Conservation (phyloP, 2,329 filamentous ascomycete species). For the Rasamsonia emersonii region DNA sequence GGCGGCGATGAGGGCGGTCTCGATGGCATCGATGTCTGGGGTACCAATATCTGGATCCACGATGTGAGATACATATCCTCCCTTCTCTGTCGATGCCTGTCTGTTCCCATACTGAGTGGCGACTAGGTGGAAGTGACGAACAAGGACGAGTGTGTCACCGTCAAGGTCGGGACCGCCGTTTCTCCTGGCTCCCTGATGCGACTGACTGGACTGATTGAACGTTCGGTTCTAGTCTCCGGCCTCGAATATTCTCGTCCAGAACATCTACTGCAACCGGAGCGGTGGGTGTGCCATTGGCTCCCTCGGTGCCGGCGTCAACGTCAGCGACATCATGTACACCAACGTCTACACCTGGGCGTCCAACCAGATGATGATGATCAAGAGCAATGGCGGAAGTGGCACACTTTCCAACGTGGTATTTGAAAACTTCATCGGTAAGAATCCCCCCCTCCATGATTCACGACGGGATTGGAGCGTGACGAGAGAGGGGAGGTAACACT, state of each 20-base stretch:
- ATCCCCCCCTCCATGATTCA: background rate
- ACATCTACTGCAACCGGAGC: slow-evolving; percentile 55
- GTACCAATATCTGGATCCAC: slow-evolving; percentile 49
- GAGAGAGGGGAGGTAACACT: background rate
- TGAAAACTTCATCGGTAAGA: slow-evolving; percentile 46
- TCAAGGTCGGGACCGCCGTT: slow-evolving; percentile 32
- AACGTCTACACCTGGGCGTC: slow-evolving; percentile 52
- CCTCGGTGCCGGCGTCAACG: slow-evolving; percentile 40
- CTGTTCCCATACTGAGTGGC: background rate
- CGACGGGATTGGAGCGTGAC: background rate
- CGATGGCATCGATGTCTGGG: slow-evolving; percentile 50
- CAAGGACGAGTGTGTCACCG: slow-evolving; percentile 54
- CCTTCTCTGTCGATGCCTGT: slow-evolving; percentile 1
- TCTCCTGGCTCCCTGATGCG: background rate
- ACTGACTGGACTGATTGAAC: no score
- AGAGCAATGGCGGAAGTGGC: slow-evolving; percentile 50
- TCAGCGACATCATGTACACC: slow-evolving; percentile 46
- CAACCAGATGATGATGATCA: slow-evolving; percentile 58
- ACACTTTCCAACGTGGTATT: slow-evolving; percentile 42
- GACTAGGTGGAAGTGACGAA: slow-evolving; percentile 48
- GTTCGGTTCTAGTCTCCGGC: slow-evolving; percentile 33
- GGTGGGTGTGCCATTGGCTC: slow-evolving; percentile 53
- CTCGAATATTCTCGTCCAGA: slow-evolving; percentile 49
- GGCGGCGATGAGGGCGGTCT: slow-evolving; percentile 45
- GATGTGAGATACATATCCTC: slow-evolving; percentile 28